Conservation (phyloP, 306 rosid species). For the Parietaria judaica region DNA sequence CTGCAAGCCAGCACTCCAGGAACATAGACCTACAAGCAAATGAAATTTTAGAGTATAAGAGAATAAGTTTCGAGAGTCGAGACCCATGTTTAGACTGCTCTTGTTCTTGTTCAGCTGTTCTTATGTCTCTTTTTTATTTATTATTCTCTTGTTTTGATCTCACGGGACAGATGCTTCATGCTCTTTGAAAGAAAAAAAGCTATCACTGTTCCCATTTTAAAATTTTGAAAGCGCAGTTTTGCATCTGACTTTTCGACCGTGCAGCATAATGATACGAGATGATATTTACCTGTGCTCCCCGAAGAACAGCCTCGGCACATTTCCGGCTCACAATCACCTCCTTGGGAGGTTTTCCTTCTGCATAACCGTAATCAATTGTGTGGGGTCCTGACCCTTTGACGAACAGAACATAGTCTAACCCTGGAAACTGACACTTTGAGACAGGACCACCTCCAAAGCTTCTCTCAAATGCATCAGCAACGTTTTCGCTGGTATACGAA, state of each 20-base stretch:
- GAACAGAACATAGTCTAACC: slow-evolving; percentile 68
- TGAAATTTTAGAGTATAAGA: no score
- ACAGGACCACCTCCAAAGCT: slow-evolving; percentile 22
- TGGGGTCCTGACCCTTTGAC: slow-evolving; percentile 87
- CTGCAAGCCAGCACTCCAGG: slow-evolving; percentile 95
- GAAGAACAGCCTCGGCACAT: slow-evolving; percentile 96
- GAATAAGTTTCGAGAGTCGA: no score
- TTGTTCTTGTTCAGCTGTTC: no score
- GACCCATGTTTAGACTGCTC: no score
- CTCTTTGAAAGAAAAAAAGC: no score
- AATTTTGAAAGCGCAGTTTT: no score
- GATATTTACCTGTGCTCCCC: slow-evolving; percentile 79
- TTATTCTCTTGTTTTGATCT: no score
- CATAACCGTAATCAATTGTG: slow-evolving; percentile 48
- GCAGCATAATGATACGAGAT: neutral
- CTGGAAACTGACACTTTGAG: slow-evolving; percentile 61
- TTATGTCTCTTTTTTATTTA: no score
- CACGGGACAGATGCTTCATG: no score
- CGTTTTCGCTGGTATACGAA: slow-evolving; percentile 12
- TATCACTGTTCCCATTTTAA: no score
- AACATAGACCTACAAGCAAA: slow-evolving; percentile 52
- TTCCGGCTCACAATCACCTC: slow-evolving; percentile 87
- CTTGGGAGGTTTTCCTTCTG: slow-evolving; percentile 48
- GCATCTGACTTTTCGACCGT: neutral
- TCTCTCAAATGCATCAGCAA: slow-evolving; percentile 24